Evolutionary conservation across 139 green algal genomes (phyloP).

Genomic region (Picochlorum sp.): DNA sequence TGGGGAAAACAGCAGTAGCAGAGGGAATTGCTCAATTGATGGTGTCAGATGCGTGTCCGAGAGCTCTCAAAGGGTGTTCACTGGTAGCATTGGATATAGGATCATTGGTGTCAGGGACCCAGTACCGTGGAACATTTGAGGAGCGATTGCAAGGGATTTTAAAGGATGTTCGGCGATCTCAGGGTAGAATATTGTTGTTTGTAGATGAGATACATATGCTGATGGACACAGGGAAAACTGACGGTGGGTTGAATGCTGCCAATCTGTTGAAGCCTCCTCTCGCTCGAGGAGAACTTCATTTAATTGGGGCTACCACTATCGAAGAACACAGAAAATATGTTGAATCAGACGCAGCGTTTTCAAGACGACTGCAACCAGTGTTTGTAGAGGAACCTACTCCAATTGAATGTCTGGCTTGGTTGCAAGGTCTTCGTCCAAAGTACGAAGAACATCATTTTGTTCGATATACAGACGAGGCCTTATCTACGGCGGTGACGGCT

Average conservation of each 20-base stretch:
- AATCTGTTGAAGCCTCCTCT: conserved; percentile 85
- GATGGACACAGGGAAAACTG: conserved; percentile 26
- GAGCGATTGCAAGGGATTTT: conserved; percentile 41
- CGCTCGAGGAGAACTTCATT: conserved; percentile 57
- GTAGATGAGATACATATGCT: conserved; percentile 69
- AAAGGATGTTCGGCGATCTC: conserved; percentile 38
- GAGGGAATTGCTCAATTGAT: conserved; percentile 78
- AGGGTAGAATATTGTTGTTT: conserved; percentile 54
- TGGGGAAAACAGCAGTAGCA: conserved; percentile 77
- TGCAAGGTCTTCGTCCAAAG: conserved; percentile 59
- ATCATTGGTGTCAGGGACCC: conserved; percentile 72
- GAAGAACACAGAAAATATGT: conserved; percentile 85
- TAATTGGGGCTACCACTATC: conserved; percentile 81
- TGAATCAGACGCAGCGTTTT: conserved; percentile 78
- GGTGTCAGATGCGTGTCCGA: conserved; percentile 5
- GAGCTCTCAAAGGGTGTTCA: conserved; percentile 45
- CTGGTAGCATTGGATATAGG: conserved; percentile 77
- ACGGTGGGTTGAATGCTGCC: conserved; percentile 26
- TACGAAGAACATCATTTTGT: conserved; percentile 82
- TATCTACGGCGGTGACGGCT: conserved; percentile 54
- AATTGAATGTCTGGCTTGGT: conserved; percentile 56
- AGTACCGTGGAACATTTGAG: conserved; percentile 59
- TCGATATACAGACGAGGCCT: conserved; percentile 45
- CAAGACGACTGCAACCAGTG: conserved; percentile 73
- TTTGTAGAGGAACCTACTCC: conserved; percentile 66